Evolutionary conservation across 2,329 filamentous ascomycete species (phyloP).

Genomic region (Diaporthe eres): DNA sequence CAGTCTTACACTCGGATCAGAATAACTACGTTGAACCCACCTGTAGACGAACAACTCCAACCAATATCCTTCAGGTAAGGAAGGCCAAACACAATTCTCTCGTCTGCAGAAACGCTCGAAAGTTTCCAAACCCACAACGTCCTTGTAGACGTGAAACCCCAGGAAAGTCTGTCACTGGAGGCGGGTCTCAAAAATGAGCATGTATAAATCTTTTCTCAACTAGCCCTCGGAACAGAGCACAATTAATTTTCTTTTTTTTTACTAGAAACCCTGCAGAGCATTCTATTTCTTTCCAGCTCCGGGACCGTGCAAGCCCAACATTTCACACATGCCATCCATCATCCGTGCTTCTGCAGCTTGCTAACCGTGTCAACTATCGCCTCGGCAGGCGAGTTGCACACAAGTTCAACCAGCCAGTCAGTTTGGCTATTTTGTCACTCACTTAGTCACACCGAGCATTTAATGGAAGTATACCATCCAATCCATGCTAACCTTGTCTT

Average conservation of each 20-base stretch:
- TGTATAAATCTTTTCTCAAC: background rate
- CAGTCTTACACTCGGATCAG: background rate
- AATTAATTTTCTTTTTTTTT: background rate
- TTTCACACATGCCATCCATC: background rate
- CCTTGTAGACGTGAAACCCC: background rate
- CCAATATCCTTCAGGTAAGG: too few species aligned
- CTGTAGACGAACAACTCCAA: background rate
- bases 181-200: background rate
- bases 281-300: background rate
- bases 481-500: background rate
- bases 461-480: background rate
- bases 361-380: background rate
- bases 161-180: background rate
- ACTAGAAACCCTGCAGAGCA: background rate
- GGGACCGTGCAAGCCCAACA: background rate
- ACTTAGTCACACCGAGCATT: background rate
- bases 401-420: background rate
- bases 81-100: background rate
- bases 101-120: background rate
- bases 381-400: background rate
- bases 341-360: background rate
- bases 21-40: background rate
- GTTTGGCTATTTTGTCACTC: background rate
- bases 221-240: background rate
- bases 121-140: background rate